Base-by-base conservation (phyloP, 202 grass and related monocot genomes). In the Carex sylvatica region DNA sequence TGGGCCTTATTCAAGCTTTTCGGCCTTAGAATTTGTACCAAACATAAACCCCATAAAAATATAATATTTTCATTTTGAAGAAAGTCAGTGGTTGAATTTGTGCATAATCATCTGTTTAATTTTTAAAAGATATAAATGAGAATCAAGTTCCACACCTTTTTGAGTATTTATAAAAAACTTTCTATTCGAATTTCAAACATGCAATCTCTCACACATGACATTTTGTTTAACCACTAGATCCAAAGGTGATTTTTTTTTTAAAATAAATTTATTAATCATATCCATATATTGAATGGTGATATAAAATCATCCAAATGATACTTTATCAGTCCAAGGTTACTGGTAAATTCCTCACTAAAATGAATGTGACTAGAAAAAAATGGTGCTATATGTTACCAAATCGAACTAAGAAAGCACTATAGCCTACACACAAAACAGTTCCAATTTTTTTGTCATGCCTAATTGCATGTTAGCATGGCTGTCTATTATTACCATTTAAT, bases 401-500 rank as follows among this genome's bases (percentile, higher is more conserved):
- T 33, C 51, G 5, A 35, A 33, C 24, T 58, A 52, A 55, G 71
- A 69, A 70, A 70, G 47, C 15, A 58, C 51, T 76, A 76, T 16
- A 18, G 5, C 54, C 71, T 74, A 53, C 70, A 76, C 72, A 76
- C 6, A 16, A 58, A 76, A 28, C 28, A 28, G 28, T 28, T 28
- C 28, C 28, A 28, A 28, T 28, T 28, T 28, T 28, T 59, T 59
- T 36, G 6, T 35, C 12, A 77, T 77, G 49, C 26, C 52, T 30
- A 58, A 16, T 77, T 77, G 8, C 73, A 61, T 61, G 59, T n/a
- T 61, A 61, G 2, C 19, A 77, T 77, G 15, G 3, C 52, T 59
- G 8, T 58, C 74, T 77, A 60, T 53, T 11, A 61, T 62, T 84
- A 20, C 71, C 74, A 79, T 60, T 85, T 79, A 56, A 77, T 65